These are phyloP conservation scores for Peronospora tabacina DNA, from an alignment of 352 stramenopile genomes.

Conservation along the genomic window DNA sequence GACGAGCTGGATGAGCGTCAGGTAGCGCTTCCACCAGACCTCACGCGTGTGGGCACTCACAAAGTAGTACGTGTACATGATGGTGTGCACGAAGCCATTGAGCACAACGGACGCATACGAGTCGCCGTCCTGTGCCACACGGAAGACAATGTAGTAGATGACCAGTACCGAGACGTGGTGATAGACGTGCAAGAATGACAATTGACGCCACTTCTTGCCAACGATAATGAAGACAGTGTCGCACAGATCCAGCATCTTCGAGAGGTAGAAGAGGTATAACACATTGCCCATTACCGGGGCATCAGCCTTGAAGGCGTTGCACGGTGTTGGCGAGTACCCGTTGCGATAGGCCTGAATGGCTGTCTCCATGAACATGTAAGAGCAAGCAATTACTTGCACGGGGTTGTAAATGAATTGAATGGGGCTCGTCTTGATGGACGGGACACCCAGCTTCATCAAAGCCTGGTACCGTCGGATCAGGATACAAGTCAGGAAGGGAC, in stretches of 20 bases:
- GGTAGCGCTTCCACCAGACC: slow-evolving; percentile 97
- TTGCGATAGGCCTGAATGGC: slow-evolving; percentile 89
- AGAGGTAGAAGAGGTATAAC: slow-evolving; percentile 98
- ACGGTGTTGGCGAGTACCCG: slow-evolving; percentile 87
- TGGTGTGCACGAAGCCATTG: slow-evolving; percentile 96
- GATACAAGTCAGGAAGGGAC: slow-evolving; percentile 46
- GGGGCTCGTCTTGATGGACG: slow-evolving; percentile 58
- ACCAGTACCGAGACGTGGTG: slow-evolving; percentile 76
- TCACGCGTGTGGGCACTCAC: slow-evolving; percentile 94
- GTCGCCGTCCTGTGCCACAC: slow-evolving; percentile 93
- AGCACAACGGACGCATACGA: slow-evolving; percentile 94
- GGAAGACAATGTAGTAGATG: slow-evolving; percentile 93
- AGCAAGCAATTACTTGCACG: slow-evolving; percentile 92
- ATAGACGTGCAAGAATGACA: slow-evolving; percentile 97
- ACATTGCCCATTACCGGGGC: slow-evolving; percentile 92
- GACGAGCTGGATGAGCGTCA: slow-evolving; percentile 93
- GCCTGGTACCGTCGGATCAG: background rate
- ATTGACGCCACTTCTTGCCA: slow-evolving; percentile 96
- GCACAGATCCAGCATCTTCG: slow-evolving; percentile 90
- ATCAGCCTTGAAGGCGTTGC: slow-evolving; percentile 84
- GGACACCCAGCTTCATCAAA: slow-evolving; percentile 65
- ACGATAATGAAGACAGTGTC: slow-evolving; percentile 98
- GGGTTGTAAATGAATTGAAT: slow-evolving; percentile 97
- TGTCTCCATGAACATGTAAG: slow-evolving; percentile 95
- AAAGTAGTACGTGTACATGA: slow-evolving; percentile 99